Percentiles rank a stretch among this genome's conserved stretches.
Conservation (phyloP, 2,329 filamentous ascomycete genomes). For the Hansfordia pulvinata region DNA sequence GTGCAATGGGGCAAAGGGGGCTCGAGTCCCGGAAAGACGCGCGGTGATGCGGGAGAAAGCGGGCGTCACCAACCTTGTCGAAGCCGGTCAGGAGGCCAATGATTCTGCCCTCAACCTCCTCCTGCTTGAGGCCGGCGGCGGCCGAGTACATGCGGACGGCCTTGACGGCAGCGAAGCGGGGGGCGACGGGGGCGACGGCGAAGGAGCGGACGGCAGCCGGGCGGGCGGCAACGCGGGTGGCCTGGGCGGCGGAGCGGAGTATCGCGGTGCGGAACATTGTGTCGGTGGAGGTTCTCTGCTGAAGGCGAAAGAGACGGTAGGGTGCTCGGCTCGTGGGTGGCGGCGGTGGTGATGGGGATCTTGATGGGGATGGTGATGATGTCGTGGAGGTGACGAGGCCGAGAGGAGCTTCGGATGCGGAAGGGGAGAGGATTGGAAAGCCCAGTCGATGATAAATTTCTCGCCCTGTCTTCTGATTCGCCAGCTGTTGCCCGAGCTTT, state of each 20-base stretch:
- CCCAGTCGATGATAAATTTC: constrained; percentile 20
- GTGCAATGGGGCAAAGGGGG: too few relatives aligned
- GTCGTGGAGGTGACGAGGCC: not conserved
- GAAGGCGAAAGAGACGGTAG: too few relatives aligned
- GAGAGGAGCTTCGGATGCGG: constrained; percentile 7
- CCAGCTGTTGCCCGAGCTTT: too few relatives aligned
- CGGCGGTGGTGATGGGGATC: not conserved
- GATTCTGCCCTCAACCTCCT: constrained; percentile 85
- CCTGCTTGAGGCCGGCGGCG: constrained; percentile 60
- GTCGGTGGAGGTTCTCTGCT: too few relatives aligned
- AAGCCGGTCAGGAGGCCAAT: constrained; percentile 88
- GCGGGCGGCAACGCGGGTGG: constrained; percentile 40
- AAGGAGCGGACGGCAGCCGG: constrained; percentile 43
- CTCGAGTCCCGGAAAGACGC: too few relatives aligned
- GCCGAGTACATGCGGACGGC: constrained; percentile 79
- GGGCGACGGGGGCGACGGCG: constrained; percentile 40
- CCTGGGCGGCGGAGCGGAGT: constrained; percentile 59
- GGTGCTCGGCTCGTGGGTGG: constrained; percentile 2
- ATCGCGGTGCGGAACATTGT: constrained; percentile 85
- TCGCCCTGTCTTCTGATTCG: constrained; percentile 7
- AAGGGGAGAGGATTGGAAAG: too few relatives aligned
- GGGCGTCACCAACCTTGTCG: constrained; percentile 82
- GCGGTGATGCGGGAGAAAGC: too few relatives aligned
- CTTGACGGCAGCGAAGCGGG: constrained; percentile 45
- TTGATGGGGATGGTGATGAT: not conserved